A percentile compares a stretch with the other conserved stretches of the same genome.
Conservation (phyloP, 1,284 basidiomycete species). For the Puccinia triticina region DNA sequence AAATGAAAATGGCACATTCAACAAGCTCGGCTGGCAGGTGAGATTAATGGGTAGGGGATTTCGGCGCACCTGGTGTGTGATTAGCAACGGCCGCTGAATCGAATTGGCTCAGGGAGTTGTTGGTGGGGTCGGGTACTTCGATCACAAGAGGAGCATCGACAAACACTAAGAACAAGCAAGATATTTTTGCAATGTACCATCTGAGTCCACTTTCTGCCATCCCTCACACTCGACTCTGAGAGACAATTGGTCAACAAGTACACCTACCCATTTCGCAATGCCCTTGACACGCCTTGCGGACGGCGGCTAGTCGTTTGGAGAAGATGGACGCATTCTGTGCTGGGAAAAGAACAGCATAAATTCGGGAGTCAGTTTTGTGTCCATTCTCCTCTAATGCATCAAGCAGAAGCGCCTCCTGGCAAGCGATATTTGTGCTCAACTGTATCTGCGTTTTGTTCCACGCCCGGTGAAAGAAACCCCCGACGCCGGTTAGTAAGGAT, state of each 20-base stretch:
- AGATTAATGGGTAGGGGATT: neutral
- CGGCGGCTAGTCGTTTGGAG: conserved; percentile 41
- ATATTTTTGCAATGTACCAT: neutral
- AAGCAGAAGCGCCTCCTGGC: neutral
- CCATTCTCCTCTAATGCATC: neutral
- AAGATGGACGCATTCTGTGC: conserved; percentile 48
- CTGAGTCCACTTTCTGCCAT: neutral
- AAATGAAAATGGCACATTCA: neutral
- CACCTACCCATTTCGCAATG: conserved; percentile 43
- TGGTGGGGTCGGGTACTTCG: conserved; percentile 17
- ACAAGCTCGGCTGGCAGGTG: neutral
- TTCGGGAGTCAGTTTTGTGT: neutral
- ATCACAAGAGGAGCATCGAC: conserved; percentile 50
- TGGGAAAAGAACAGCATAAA: neutral
- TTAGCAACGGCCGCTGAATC: conserved; percentile 39
- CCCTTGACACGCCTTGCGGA: conserved; percentile 35
- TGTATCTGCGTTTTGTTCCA: conserved; percentile 12
- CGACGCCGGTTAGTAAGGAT: neutral
- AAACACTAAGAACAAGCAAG: conserved; percentile 23
- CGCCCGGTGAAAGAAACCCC: neutral
- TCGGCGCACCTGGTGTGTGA: conserved; percentile 18
- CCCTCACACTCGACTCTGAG: too few species aligned
- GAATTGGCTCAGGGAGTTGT: conserved; percentile 25
- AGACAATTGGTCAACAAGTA: neutral
- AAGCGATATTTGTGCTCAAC: conserved; percentile 17